Evolutionary conservation across 2,329 filamentous ascomycete genomes (phyloP).

Genomic region (Sclerotinia sclerotiorum): DNA sequence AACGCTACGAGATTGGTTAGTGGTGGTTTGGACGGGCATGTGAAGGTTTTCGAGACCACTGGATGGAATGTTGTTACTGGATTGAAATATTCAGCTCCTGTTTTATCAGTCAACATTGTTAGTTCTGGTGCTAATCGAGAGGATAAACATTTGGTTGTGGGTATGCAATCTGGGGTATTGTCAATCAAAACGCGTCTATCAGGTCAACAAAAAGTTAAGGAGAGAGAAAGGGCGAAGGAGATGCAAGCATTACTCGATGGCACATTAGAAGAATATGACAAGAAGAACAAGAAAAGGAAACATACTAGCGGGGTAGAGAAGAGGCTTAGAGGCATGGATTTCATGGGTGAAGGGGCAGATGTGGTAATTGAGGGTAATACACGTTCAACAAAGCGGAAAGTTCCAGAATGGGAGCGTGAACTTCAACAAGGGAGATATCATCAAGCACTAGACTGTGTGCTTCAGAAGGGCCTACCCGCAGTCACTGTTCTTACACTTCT

Average conservation of each 20-base stretch:
- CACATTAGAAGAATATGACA: conserved; percentile 75
- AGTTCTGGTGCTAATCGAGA: conserved; percentile 65
- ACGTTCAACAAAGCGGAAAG: conserved; percentile 46
- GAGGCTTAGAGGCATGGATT: conserved; percentile 68
- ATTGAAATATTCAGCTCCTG: conserved; percentile 87
- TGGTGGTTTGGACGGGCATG: conserved; percentile 88
- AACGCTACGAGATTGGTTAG: conserved; percentile 78
- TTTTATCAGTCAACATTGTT: conserved; percentile 80
- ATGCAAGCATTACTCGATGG: conserved; percentile 81
- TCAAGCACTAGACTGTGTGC: conserved; percentile 74
- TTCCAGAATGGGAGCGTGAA: conserved; percentile 76
- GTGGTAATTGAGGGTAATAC: conserved; percentile 82
- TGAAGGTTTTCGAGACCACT: conserved; percentile 94
- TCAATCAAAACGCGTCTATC: conserved; percentile 87
- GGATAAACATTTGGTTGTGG: conserved; percentile 91
- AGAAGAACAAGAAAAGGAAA: conserved; percentile 67
- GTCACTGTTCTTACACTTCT: conserved; percentile 73
- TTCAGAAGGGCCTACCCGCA: conserved; percentile 59
- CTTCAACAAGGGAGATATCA: conserved; percentile 77
- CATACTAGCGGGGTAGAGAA: conserved; percentile 57
- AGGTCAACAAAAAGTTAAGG: conserved; percentile 74
- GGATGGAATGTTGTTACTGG: conserved; percentile 96
- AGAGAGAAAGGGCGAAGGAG: conserved; percentile 75
- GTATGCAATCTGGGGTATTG: conserved; percentile 91
- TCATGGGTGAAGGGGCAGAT: conserved; percentile 80